A percentile compares a stretch with the other conserved stretches of the same genome.
phyloP scores from a whole-genome alignment of 2,329 filamentous ascomycete genomes.

The Colletotrichum ledebouriae region DNA sequence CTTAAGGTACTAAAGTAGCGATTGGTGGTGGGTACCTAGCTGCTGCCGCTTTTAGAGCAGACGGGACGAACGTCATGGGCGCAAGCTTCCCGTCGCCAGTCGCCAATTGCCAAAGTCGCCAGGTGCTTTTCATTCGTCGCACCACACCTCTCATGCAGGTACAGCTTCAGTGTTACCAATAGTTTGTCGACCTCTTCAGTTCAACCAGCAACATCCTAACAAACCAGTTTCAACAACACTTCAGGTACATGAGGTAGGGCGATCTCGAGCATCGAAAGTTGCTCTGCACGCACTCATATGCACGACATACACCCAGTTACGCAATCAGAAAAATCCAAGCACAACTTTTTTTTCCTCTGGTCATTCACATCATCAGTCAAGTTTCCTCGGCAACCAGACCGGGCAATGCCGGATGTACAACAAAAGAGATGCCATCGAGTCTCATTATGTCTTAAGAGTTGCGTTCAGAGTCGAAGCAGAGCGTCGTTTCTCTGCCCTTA shows the following conservation, averaged over 20 bases:
- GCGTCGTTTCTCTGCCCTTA: constrained; percentile 6
- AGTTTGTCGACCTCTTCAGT: not conserved
- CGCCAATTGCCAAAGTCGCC: not conserved
- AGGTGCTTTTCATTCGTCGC: too few species aligned
- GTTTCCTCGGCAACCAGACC: not conserved
- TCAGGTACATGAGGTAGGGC: too few species aligned
- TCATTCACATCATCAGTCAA: too few species aligned
- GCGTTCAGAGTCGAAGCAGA: constrained; percentile 24
- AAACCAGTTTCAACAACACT: not conserved
- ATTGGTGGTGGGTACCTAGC: constrained; percentile 20
- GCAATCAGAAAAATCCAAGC: too few species aligned
- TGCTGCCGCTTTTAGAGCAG: constrained; percentile 26
- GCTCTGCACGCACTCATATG: too few species aligned
- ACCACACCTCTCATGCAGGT: not conserved
- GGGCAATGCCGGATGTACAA: not conserved
- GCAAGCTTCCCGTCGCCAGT: constrained; percentile 22
- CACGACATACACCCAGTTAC: too few species aligned
- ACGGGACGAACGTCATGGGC: constrained; percentile 37
- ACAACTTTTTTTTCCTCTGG: too few species aligned
- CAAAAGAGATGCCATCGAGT: constrained; percentile 8
- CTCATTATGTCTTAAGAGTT: constrained; percentile 11
- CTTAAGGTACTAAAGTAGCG: too few species aligned
- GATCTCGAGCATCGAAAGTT: too few species aligned
- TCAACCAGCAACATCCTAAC: not conserved
- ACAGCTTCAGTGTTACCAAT: not conserved